These are phyloP conservation scores for Silene uniflora DNA, from an alignment of 148 eudicot species.

Conservation along the genomic window DNA sequence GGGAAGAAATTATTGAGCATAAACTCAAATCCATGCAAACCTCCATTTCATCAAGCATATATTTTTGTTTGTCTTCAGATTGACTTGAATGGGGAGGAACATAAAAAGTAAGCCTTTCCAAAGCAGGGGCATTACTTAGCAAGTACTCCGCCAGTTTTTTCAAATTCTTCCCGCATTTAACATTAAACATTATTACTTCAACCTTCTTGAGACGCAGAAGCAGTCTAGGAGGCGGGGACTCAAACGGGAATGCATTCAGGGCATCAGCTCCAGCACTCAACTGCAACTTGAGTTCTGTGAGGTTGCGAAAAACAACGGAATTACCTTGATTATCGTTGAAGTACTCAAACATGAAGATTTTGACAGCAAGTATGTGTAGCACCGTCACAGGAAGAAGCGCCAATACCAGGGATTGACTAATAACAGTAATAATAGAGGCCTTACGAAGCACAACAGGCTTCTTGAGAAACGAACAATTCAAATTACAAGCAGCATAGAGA, in stretches of 20 bases:
- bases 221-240: background rate
- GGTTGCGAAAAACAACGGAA: no score
- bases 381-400: background rate
- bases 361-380: background rate
- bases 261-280: background rate
- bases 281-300: background rate
- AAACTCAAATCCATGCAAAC: background rate
- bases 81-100: no score
- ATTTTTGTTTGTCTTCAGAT: no score
- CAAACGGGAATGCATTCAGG: no score
- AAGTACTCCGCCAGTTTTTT: background rate
- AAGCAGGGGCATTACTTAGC: no score
- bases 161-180: background rate
- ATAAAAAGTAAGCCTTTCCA: no score
- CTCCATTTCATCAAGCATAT: background rate
- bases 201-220: background rate
- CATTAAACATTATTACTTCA: background rate
- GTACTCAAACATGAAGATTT: background rate
- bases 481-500: background rate
- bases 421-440: background rate
- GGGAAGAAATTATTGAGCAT: background rate
- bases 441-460: background rate
- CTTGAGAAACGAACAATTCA: background rate
- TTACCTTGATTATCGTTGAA: background rate
- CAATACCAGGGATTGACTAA: background rate